Base-by-base conservation (phyloP, 2,329 filamentous ascomycete species). In the Cladosporium austrohemisphaericum region DNA sequence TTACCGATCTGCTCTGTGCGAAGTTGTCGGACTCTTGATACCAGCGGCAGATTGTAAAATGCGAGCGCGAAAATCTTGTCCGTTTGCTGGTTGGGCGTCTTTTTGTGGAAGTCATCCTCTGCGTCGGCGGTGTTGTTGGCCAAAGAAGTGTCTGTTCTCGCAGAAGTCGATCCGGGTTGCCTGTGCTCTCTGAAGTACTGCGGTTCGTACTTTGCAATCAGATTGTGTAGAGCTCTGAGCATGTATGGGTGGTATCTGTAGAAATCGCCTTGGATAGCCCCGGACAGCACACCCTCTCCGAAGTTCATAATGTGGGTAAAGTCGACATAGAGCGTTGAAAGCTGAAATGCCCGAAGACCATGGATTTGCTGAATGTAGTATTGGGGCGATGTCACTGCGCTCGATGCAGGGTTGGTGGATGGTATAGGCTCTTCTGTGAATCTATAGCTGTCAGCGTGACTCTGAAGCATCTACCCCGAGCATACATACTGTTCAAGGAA, bases 161-260 rank as follows among this genome's bases (percentile, higher is more conserved):
- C 86, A 13, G 85, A 86, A 38, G 85, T 82, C 2, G 85, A 73
- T n/a, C 70, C 86, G 5, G 89, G 85, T 67, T 95, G 90, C 45
- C 89, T 83, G 73, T 97, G 92, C 63, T 94, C 86, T 60, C 88
- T 81, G 72, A 95, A 97, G 72, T 97, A 98, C 65, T 86, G 80
- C 4, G 93, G 88, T 68, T 96, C 92, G 71, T 96, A 86, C 71
- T 95, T 95, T 58, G 88, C 85, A 60, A 98, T 94, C 70, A 95
- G 82, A 63, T 90, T 94, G 72, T 98, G 90, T 35, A 98, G 75
- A 20, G 86, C 91, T 55, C 86, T 83, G 18, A 87, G 89, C 62
- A 98, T 80, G 67, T 93, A 98, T 2, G 93, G 93, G 19, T 94
- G 78, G 66, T 95, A 95, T 58, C 93, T 88, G 69, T 96, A 97